Evolutionary conservation across 2,329 filamentous ascomycete species (phyloP), one percentile per base, ranked within the genome.

Genomic region (Penicillium sp.): DNA sequence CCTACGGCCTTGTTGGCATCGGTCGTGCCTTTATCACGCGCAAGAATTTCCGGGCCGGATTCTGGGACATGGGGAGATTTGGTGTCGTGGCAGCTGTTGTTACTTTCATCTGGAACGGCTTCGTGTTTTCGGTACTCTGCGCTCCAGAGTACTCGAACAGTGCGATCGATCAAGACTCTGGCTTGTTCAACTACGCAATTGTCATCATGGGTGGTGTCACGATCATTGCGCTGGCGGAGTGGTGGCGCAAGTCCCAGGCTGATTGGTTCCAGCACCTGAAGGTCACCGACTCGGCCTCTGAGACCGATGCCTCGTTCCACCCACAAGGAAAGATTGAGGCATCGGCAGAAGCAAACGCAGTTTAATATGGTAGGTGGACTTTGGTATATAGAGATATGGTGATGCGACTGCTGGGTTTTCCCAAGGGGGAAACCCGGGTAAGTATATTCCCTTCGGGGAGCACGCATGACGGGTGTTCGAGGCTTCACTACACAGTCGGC

Each of bases 141-240:
- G 71, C 70, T 0, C 73, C 73, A 0, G 72, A 73, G 25, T 63
- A 62, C 47, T 62, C 64, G 10, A 42, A 62, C 37, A 48, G 37
- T 25, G 41, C 39, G 4, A 62, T 62, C 15, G 50, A 59, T 27
- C 4, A 54, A 20, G 56, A 63, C 15, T 50, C 59, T 1, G 53
- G 56, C 23, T 42, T 63, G 28, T 62, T 63, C 55, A 62, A 63
- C 31, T 62, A 68, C 51, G 71, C 72, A 0, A 74, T 74, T 1
- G 68, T 75, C 15, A 75, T 75, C 25, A 75, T 75, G 72, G 71
- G 55, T 1, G 65, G 65, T 4, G 65, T 74, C 10, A 76, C 72
- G 2, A 56, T 59, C 27, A 28, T 61, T 13, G 57, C 57, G 0
- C 29, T 61, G 1, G 46, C 41, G 6, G 58, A 61, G 38, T 61